phyloP scores from a whole-genome alignment of 2,329 filamentous ascomycete species.

The Pseudogymnoascus sp. region DNA sequence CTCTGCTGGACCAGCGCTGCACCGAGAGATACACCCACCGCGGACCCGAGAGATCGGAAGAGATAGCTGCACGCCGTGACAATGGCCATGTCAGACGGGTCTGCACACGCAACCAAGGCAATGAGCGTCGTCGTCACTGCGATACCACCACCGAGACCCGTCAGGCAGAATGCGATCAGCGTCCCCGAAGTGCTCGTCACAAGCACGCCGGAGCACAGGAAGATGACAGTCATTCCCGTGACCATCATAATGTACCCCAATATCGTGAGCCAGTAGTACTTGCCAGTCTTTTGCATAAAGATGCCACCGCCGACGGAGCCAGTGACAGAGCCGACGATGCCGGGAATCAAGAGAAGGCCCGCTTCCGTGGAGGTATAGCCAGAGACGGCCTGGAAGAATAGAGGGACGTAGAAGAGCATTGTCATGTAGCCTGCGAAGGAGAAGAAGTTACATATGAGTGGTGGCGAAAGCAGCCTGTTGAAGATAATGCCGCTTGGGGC shows the following conservation, averaged over 20 bases:
- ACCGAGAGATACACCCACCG: constrained; percentile 54
- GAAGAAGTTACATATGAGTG: constrained; percentile 67
- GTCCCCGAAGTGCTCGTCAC: constrained; percentile 42
- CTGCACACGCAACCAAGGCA: constrained; percentile 61
- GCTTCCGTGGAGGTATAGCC: constrained; percentile 55
- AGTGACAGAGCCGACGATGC: constrained; percentile 51
- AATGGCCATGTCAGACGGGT: constrained; percentile 60
- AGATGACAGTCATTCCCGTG: constrained; percentile 46
- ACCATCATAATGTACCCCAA: constrained; percentile 45
- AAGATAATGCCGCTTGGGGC: constrained; percentile 68
- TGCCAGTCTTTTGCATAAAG: constrained; percentile 62
- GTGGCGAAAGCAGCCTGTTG: constrained; percentile 55
- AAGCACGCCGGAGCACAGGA: constrained; percentile 49
- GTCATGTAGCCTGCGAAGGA: constrained; percentile 49
- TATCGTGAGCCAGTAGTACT: constrained; percentile 63
- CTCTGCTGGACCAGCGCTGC: constrained; percentile 64
- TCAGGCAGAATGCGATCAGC: constrained; percentile 46
- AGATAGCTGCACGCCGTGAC: constrained; percentile 74
- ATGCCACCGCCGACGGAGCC: constrained; percentile 59
- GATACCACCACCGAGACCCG: constrained; percentile 43
- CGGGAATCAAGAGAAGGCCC: constrained; percentile 59
- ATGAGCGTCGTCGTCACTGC: constrained; percentile 67
- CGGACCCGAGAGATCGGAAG: constrained; percentile 68
- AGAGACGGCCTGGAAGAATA: constrained; percentile 69
- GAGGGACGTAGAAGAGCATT: constrained; percentile 62